A percentile compares a stretch with the other conserved stretches of the same genome.
phyloP scores from a whole-genome alignment of 1,284 basidiomycete genomes.

The Ustilago shanxiensis region DNA sequence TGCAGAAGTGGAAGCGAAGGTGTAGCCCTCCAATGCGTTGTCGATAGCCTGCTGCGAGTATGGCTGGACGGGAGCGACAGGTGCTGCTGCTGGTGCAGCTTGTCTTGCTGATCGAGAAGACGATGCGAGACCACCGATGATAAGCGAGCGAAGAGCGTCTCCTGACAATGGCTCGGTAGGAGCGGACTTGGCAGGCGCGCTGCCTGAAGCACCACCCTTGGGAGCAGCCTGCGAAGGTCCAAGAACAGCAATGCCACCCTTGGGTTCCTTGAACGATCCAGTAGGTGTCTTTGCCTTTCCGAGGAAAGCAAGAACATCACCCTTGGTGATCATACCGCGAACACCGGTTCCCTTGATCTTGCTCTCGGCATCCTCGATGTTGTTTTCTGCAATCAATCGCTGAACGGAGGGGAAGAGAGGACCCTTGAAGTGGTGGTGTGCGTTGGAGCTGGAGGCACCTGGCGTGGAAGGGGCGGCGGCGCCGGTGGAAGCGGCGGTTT shows the following conservation, averaged over 20 bases:
- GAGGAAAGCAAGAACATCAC: constrained; percentile 71
- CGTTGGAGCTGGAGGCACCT: constrained; percentile 34
- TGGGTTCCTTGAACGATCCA: constrained; percentile 58
- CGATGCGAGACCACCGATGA: constrained; percentile 51
- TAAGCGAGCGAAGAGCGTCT: constrained; percentile 51
- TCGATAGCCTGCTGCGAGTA: constrained; percentile 40
- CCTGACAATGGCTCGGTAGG: constrained; percentile 45
- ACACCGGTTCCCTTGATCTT: constrained; percentile 71
- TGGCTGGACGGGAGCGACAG: constrained; percentile 6
- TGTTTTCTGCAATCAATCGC: constrained; percentile 65
- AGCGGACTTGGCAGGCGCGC: constrained; percentile 20
- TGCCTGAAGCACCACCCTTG: constrained; percentile 32
- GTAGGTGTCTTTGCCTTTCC: constrained; percentile 64
- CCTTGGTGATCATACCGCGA: constrained; percentile 71
- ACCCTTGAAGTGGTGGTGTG: constrained; percentile 40
- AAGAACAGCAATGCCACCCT: constrained; percentile 56
- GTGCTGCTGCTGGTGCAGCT: constrained; percentile 17
- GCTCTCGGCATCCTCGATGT: constrained; percentile 64
- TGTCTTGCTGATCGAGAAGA: constrained; percentile 30
- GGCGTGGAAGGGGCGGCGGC: constrained; percentile 32
- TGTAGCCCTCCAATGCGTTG: constrained; percentile 31
- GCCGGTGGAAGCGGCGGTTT: constrained; percentile 43
- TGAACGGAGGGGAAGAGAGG: constrained; percentile 70
- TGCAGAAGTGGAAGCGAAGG: constrained; percentile 24
- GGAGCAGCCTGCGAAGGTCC: constrained; percentile 48